Conservation (phyloP, 768 basidiomycete species). For the Calocera cornea region DNA sequence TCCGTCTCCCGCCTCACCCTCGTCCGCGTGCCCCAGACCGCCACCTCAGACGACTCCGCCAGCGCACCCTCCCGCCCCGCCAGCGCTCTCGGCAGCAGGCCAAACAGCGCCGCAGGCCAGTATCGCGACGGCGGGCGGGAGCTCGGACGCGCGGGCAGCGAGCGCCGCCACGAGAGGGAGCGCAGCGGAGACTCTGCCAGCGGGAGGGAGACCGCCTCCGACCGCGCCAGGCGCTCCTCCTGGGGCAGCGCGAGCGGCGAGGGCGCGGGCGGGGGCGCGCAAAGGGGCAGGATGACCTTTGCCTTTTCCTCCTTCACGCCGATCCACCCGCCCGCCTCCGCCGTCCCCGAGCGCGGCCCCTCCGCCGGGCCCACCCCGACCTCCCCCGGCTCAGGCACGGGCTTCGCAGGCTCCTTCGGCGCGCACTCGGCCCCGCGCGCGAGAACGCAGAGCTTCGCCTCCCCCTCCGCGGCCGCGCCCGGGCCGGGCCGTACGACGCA, state of each 20-base stretch:
- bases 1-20: slow-evolving; percentile 42
- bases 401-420: slow-evolving; percentile 13
- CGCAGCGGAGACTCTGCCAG: slow-evolving; percentile 10
- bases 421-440: neutral
- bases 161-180: slow-evolving; percentile 3
- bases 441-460: neutral
- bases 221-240: slow-evolving; percentile 20
- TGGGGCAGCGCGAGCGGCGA: slow-evolving; percentile 18
- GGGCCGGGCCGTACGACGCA: neutral
- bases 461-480: neutral
- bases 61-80: slow-evolving; percentile 10
- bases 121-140: neutral
- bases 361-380: slow-evolving; percentile 3
- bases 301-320: slow-evolving; percentile 51
- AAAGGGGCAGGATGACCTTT: slow-evolving; percentile 38
- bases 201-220: slow-evolving; percentile 24
- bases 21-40: slow-evolving; percentile 41
- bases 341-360: slow-evolving; percentile 32
- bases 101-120: neutral
- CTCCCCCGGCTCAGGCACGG: slow-evolving; percentile 20
- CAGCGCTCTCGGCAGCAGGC: neutral
- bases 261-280: slow-evolving; percentile 26
- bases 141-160: slow-evolving; percentile 1
- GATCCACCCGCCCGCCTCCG: slow-evolving; percentile 44
- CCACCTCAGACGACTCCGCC: slow-evolving; percentile 7